These are phyloP conservation scores for Podospora bellae-mahoneyi DNA, from an alignment of 495 filamentous ascomycete species.

Conservation along the genomic window DNA sequence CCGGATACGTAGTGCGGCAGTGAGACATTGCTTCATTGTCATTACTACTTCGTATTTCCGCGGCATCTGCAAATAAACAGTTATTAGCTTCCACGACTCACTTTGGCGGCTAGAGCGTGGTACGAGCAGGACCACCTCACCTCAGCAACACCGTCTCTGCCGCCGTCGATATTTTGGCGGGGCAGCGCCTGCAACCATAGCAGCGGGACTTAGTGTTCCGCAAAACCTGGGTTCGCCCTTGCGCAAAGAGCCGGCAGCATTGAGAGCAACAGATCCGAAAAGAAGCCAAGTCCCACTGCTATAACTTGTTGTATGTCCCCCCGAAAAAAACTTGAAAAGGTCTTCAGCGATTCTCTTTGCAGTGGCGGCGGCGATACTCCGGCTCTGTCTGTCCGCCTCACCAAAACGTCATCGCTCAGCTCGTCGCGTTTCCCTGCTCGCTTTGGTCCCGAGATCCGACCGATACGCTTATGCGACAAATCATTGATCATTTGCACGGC, in stretches of 20 bases:
- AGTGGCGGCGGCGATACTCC: constrained; percentile 11
- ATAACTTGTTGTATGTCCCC: neutral
- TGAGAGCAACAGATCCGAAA: neutral
- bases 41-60: too few relatives aligned
- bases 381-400: constrained; percentile 11
- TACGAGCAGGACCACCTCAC: neutral
- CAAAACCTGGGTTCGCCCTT: neutral
- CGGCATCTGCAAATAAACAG: neutral
- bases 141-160: neutral
- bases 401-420: constrained; percentile 17
- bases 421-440: constrained; percentile 7
- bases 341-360: constrained; percentile 3
- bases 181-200: neutral
- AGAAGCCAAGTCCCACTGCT: neutral
- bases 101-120: neutral
- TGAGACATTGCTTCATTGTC: neutral
- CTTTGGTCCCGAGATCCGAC: constrained; percentile 1
- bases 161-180: neutral
- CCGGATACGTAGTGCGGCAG: neutral
- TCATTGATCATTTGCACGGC: constrained; percentile 5
- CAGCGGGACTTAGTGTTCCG: neutral
- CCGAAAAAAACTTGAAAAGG: constrained; percentile 4
- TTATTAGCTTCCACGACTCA: neutral
- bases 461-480: neutral
- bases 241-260: neutral